A percentile compares a stretch with the other conserved stretches of the same genome.
phyloP scores from a whole-genome alignment of 805 yeast genomes.

The Schwanniomyces sp. region DNA sequence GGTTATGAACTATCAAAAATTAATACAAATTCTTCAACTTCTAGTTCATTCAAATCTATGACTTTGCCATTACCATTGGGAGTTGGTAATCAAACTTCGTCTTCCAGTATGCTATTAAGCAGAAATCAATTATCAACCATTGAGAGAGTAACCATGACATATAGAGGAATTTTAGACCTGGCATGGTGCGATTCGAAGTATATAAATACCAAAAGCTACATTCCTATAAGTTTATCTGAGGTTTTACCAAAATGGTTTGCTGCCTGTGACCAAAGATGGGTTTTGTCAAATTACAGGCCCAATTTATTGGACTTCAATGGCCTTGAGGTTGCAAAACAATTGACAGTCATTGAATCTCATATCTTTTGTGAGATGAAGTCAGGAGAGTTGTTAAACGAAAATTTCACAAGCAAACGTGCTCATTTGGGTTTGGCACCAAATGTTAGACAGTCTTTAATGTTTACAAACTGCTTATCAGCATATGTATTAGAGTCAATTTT shows the following conservation, averaged over 20 bases:
- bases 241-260: conserved; percentile 49
- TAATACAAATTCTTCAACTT: conserved; percentile 46
- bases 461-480: conserved; percentile 70
- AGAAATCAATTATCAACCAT: conserved; percentile 41
- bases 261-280: conserved; percentile 59
- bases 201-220: conserved; percentile 28
- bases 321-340: conserved; percentile 72
- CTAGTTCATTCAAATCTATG: conserved; percentile 40
- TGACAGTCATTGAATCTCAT: conserved; percentile 69
- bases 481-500: conserved; percentile 72
- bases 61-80: conserved; percentile 44
- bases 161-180: conserved; percentile 50
- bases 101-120: conserved; percentile 38
- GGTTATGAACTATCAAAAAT: conserved; percentile 56
- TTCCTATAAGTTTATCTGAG: conserved; percentile 29
- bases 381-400: conserved; percentile 65
- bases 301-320: conserved; percentile 61
- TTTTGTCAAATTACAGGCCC: conserved; percentile 51
- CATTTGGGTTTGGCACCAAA: conserved; percentile 62
- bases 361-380: conserved; percentile 64
- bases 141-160: conserved; percentile 51
- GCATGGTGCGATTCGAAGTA: conserved; percentile 44
- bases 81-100: conserved; percentile 41
- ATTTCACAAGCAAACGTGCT: conserved; percentile 59
- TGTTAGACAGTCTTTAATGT: conserved; percentile 57